Evolutionary conservation across 164 flowering plant genomes (phyloP).

Genomic region (Akebia trifoliata): DNA sequence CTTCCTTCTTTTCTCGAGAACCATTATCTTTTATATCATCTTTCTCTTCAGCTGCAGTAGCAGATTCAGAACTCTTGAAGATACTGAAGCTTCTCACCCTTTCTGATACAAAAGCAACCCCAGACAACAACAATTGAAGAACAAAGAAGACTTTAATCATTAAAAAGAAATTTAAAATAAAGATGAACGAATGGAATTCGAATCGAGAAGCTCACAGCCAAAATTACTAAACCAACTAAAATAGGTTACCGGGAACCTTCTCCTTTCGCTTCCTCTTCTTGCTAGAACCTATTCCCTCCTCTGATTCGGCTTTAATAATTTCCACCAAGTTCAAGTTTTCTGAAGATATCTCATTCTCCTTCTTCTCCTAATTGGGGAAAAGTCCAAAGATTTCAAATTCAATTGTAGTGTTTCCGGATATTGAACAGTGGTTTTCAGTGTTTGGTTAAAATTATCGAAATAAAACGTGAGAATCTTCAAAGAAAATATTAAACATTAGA

Average conservation of each 20-base stretch:
- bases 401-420: neutral
- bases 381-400: constrained; percentile 1
- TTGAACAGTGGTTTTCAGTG: neutral
- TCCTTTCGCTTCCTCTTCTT: constrained; percentile 56
- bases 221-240: neutral
- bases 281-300: constrained; percentile 8
- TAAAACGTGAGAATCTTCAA: neutral
- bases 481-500: too few relatives aligned
- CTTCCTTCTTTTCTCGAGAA: constrained; percentile 43
- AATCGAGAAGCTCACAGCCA: neutral
- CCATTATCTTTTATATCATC: constrained; percentile 18
- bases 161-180: neutral
- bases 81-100: constrained; percentile 66
- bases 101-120: constrained; percentile 27
- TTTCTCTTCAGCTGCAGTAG: constrained; percentile 19
- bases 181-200: too few relatives aligned
- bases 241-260: constrained; percentile 25
- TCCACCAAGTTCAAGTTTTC: constrained; percentile 24
- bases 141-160: neutral
- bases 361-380: constrained; percentile 36
- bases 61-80: constrained; percentile 49
- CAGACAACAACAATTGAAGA: neutral
- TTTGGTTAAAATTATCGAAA: neutral
- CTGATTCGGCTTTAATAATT: constrained; percentile 17
- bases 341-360: constrained; percentile 22